Evolutionary conservation across 805 yeast species (phyloP).

Genomic region (Lachancea nothofagi): DNA sequence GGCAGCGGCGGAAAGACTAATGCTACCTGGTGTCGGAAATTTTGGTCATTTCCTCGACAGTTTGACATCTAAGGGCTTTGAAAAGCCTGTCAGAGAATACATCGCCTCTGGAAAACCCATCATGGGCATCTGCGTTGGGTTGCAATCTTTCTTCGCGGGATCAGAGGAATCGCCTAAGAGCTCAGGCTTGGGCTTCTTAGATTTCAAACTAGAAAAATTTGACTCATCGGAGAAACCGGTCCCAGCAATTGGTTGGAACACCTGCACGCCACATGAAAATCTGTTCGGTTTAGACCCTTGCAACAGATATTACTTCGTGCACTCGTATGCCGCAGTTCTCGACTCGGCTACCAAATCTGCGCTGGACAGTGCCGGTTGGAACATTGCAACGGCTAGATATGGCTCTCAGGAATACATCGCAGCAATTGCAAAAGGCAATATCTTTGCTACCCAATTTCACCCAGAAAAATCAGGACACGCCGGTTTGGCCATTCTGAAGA

Average conservation of each 20-base stretch:
- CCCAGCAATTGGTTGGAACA: constrained; percentile 97
- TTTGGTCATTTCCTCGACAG: constrained; percentile 88
- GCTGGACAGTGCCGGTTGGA: constrained; percentile 52
- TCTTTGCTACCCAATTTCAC: constrained; percentile 96
- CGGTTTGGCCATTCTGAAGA: constrained; percentile 70
- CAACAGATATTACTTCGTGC: constrained; percentile 87
- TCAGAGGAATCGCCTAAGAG: constrained; percentile 69
- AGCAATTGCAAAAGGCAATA: constrained; percentile 67
- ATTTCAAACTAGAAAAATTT: constrained; percentile 54
- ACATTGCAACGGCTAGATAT: constrained; percentile 63
- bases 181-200: constrained; percentile 56
- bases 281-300: constrained; percentile 57
- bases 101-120: constrained; percentile 74
- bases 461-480: constrained; percentile 97
- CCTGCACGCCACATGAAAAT: constrained; percentile 28
- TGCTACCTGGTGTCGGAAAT: constrained; percentile 97
- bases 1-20: constrained; percentile 46
- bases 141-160: constrained; percentile 73
- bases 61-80: constrained; percentile 55
- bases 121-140: constrained; percentile 97
- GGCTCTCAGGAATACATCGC: constrained; percentile 80
- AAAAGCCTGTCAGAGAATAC: constrained; percentile 58
- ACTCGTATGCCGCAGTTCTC: constrained; percentile 82
- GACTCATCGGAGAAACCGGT: constrained; percentile 61
- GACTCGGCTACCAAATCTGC: constrained; percentile 33